Base-by-base conservation (phyloP, 148 eudicot species). In the Fagopyrum tataricum region DNA sequence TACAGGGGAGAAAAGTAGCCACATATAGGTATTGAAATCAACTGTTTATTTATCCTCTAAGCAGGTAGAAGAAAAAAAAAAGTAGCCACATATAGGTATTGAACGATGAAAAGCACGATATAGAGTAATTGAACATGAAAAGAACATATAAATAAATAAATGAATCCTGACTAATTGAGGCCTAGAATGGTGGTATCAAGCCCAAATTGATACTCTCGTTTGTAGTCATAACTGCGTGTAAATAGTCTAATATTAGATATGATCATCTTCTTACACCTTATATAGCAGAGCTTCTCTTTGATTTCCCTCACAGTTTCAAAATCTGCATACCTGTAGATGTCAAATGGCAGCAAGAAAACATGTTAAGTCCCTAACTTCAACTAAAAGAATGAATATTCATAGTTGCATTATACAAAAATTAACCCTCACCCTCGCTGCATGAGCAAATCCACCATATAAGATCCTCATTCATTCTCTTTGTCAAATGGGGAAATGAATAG, bases 401-500 rank as follows among this genome's bases (percentile, higher is more conserved):
- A 48, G 62, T 6, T 64, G 42, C 69, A 64, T 64, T 48, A 44
- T 67, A 78, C 76, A 73, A 71, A 56, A 81, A 80, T 43, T 72
- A 70, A 75, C 42, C 71, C 82, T 81, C 84, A 95, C 99, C 99
- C 99, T 90, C 97, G 86, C 66, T 97, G 87, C 67, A 79, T 88
- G 67, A 95, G 99, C 79, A 95, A 81, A 85, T 95, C 99, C 72
- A 95, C 89, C 66, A 95, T 91, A 84, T 95, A 95, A 44, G 99
- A 88, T 75, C 99, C 71, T 90, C 96, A 80, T 95, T 95, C 99
- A 95, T 95, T 79, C 99, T 84, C 83, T 95, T 95, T 42, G 99
- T 95, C 64, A 95, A 96, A 86, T 95, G 99, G 48, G 99, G 99
- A 71, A 95, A 95, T 67, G 99, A 95, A 83, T 95, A 95, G 76